A percentile compares a stretch with the other conserved stretches of the same genome.
These are phyloP conservation scores for Selenicereus undatus DNA, from an alignment of 148 eudicot genomes.

Conservation along the genomic window DNA sequence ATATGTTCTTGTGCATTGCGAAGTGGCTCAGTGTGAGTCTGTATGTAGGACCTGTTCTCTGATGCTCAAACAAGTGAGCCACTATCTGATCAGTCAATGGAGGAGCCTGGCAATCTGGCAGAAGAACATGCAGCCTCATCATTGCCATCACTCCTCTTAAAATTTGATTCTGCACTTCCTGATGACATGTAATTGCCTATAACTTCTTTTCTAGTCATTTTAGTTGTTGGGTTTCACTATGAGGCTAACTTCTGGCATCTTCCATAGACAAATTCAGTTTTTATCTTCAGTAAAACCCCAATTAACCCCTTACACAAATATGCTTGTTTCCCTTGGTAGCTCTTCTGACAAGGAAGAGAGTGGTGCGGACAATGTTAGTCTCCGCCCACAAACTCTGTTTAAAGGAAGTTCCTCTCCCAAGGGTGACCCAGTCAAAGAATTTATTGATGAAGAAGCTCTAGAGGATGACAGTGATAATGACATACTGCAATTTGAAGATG, in stretches of 20 bases:
- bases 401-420: conserved; percentile 37
- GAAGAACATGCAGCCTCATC: conserved; percentile 60
- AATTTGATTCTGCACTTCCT: conserved; percentile 70
- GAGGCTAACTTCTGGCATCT: not conserved
- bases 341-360: conserved; percentile 75
- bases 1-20: not conserved
- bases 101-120: conserved; percentile 30
- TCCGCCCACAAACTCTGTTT: conserved; percentile 26
- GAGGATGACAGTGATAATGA: conserved; percentile 92
- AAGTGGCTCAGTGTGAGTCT: conserved; percentile 13
- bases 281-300: not conserved
- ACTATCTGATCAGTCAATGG: conserved; percentile 34
- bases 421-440: conserved; percentile 75
- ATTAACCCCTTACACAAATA: not conserved
- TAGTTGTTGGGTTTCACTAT: not conserved
- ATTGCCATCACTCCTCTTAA: conserved; percentile 56
- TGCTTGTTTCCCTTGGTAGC: conserved; percentile 33
- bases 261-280: not conserved
- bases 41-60: conserved; percentile 58
- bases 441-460: conserved; percentile 92
- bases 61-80: conserved; percentile 49
- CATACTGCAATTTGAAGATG: conserved; percentile 47
- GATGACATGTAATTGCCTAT: conserved; percentile 55
- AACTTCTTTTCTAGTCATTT: conserved; percentile 6
- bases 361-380: conserved; percentile 67